These are phyloP conservation scores for Pichia phayaonensis DNA, from an alignment of 805 yeast species.

Conservation along the genomic window DNA sequence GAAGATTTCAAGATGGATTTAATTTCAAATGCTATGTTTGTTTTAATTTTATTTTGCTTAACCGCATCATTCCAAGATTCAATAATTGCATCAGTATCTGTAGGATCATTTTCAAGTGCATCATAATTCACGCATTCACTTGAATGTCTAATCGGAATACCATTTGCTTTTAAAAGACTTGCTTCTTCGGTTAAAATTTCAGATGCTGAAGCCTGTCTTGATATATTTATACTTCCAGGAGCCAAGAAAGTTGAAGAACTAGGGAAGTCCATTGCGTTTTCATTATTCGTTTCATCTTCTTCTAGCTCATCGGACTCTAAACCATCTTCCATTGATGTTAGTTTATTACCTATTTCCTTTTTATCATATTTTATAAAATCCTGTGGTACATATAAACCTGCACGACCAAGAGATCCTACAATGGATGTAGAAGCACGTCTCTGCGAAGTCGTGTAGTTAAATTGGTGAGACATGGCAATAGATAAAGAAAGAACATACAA, in stretches of 20 bases:
- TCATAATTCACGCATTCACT: background rate
- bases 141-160: constrained; percentile 20
- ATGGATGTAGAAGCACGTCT: constrained; percentile 43
- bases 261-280: background rate
- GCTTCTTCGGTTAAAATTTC: constrained; percentile 24
- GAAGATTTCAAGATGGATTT: constrained; percentile 35
- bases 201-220: background rate
- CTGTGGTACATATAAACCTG: constrained; percentile 43
- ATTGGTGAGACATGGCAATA: constrained; percentile 24
- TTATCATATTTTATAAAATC: constrained; percentile 33
- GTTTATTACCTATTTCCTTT: constrained; percentile 18
- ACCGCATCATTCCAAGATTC: constrained; percentile 30
- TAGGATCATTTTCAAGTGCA: constrained; percentile 1
- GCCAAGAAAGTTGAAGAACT: background rate
- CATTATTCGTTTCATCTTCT: background rate
- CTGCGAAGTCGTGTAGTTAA: constrained; percentile 37
- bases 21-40: constrained; percentile 33
- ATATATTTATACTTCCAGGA: background rate
- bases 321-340: constrained; percentile 16
- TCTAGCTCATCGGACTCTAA: constrained; percentile 10
- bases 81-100: constrained; percentile 17
- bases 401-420: constrained; percentile 44
- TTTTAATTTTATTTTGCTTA: constrained; percentile 36
- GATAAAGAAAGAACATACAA: background rate
- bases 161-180: constrained; percentile 20